A percentile compares a stretch with the other conserved stretches of the same genome.
These are phyloP conservation scores for Cadophora sp. DNA, from an alignment of 2,329 filamentous ascomycete genomes.

Conservation along the genomic window DNA sequence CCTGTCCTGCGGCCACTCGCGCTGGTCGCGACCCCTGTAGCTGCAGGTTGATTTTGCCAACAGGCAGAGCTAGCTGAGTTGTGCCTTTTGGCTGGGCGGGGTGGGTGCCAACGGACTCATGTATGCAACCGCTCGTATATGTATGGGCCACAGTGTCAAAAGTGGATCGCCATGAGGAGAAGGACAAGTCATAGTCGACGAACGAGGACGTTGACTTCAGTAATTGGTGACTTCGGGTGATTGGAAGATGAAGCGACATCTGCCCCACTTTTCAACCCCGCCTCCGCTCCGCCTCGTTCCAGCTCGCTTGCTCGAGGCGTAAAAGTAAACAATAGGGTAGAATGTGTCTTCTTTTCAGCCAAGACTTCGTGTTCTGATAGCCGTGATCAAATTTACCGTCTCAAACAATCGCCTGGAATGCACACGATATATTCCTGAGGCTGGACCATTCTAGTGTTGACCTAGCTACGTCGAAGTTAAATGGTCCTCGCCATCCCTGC, in stretches of 20 bases:
- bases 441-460: not conserved
- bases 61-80: not conserved
- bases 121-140: not conserved
- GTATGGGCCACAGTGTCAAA: not conserved
- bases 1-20: slow-evolving; percentile 4
- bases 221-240: not conserved
- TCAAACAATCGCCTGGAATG: no score
- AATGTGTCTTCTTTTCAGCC: not conserved
- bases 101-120: not conserved
- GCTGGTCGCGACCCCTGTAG: not conserved
- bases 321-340: not conserved
- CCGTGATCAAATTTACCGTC: no score
- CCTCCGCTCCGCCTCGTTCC: no score
- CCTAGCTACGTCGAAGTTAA: no score
- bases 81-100: not conserved
- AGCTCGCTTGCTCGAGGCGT: not conserved
- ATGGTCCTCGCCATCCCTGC: no score
- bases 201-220: not conserved
- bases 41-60: slow-evolving; percentile 3
- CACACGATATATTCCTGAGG: not conserved
- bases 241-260: not conserved
- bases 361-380: no score
- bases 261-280: not conserved
- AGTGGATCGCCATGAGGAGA: not conserved
- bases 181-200: not conserved